Conservation (phyloP, 2,329 filamentous ascomycete genomes). For the Escovopsis sp. region DNA sequence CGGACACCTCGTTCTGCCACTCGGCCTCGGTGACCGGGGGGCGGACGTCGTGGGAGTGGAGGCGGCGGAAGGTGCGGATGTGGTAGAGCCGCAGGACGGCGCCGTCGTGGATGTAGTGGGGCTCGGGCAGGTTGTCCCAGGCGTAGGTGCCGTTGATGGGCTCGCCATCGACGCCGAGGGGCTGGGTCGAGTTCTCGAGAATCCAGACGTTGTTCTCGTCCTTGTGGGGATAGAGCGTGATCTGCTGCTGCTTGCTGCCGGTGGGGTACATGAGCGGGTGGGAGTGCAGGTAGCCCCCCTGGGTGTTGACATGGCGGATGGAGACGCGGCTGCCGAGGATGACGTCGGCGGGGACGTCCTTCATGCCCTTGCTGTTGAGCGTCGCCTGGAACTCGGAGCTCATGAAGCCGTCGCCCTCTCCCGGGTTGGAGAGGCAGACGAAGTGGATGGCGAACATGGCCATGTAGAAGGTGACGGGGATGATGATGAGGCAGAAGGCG, state of each 20-base stretch:
- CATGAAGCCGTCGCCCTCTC: slow-evolving; percentile 98
- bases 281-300: slow-evolving; percentile 94
- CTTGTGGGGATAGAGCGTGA: slow-evolving; percentile 97
- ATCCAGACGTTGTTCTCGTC: slow-evolving; percentile 96
- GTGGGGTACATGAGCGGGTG: slow-evolving; percentile 95
- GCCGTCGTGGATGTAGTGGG: slow-evolving; percentile 60
- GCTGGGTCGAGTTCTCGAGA: slow-evolving; percentile 91
- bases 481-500: slow-evolving; percentile 77
- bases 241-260: slow-evolving; percentile 96
- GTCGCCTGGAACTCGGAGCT: slow-evolving; percentile 98
- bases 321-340: slow-evolving; percentile 73
- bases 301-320: slow-evolving; percentile 89
- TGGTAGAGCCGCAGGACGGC: slow-evolving; percentile 74
- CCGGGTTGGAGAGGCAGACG: slow-evolving; percentile 79
- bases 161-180: slow-evolving; percentile 58
- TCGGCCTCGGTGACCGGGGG: slow-evolving; percentile 74
- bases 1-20: slow-evolving; percentile 93
- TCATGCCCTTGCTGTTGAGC: slow-evolving; percentile 91
- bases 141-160: slow-evolving; percentile 66
- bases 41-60: slow-evolving; percentile 92
- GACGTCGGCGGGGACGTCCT: slow-evolving; percentile 84
- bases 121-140: slow-evolving; percentile 61
- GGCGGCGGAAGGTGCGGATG: slow-evolving; percentile 63
- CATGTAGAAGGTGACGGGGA: slow-evolving; percentile 84
- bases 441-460: slow-evolving; percentile 98